Evolutionary conservation across 805 yeast genomes (phyloP), one percentile per base, ranked within the genome.

Genomic region (Suhomyces faveliae): DNA sequence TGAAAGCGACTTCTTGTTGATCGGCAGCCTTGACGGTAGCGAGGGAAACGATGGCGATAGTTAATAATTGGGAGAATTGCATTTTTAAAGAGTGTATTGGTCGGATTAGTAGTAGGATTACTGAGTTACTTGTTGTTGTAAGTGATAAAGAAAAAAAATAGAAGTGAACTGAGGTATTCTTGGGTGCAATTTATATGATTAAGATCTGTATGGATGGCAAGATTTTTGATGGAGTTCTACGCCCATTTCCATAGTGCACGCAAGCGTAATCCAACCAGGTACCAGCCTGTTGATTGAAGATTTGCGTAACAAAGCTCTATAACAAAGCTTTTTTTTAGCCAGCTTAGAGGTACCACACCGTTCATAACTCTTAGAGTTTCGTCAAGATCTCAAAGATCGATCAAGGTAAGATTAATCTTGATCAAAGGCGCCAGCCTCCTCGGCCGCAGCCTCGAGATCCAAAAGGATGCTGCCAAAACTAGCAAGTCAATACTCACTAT

Each of bases 11-110:
- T n/a, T 52, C 52, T 29, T 53, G 55, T 25, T 22, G 48, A 45
- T 52, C 50, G 22, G 52, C 66, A 40, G 63, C 62, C 17, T 46
- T 40, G 20, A 50, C 55, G 42, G 45, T 52, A 23, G 55, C 55
- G 24, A 55, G 46, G 19, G 53, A 48, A 37, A 60, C 51, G 35
- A 57, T 50, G 42, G 60, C 54, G 20, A 53, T 44, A 11, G 58
- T 29, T 39, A 48, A 42, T 17, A 43, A 23, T 43, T 43, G 45
- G 15, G 45, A 12, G 30, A 33, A 43, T 43, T 43, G 46, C 46
- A 43, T 43, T 43, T 24, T 13, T 35, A 43, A 35, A 20, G 45
- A 24, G 25, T 42, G 45, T 22, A 42, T 21, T 37, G 37, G 7
- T 22, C 7, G 15, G 30, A 27, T 27, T 27, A 15, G n/a, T 27